Evolutionary conservation across 495 filamentous ascomycete genomes (phyloP).

Genomic region (Annulohypoxylon stygium): DNA sequence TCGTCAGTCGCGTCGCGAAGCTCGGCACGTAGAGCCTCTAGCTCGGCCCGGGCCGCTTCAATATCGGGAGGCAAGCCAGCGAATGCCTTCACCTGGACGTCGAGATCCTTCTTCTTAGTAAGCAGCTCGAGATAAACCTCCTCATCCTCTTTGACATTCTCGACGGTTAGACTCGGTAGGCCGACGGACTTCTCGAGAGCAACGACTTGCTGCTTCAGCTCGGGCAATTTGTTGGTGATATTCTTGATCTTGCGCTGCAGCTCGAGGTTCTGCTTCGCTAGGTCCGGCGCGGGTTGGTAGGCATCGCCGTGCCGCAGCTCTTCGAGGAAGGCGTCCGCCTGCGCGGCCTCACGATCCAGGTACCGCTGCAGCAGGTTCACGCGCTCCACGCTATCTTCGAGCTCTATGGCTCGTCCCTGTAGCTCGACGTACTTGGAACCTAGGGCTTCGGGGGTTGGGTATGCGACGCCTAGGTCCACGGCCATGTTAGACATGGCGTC

Average conservation of each 20-base stretch:
- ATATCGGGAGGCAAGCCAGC: constrained; percentile 77
- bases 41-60: constrained; percentile 72
- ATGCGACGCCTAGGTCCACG: constrained; percentile 49
- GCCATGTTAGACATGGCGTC: constrained; percentile 57
- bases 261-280: constrained; percentile 71
- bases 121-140: constrained; percentile 64
- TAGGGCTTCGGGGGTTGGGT: constrained; percentile 52
- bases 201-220: constrained; percentile 61
- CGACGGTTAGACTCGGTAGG: constrained; percentile 52
- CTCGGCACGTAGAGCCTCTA: constrained; percentile 73
- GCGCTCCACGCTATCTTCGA: constrained; percentile 60
- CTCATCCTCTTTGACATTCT: constrained; percentile 66
- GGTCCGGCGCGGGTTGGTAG: constrained; percentile 64
- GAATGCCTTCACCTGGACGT: constrained; percentile 70
- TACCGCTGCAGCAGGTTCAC: constrained; percentile 58
- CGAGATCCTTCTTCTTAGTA: constrained; percentile 66
- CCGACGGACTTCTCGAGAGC: constrained; percentile 48
- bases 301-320: constrained; percentile 55
- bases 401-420: constrained; percentile 51
- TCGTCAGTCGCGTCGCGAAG: constrained; percentile 67
- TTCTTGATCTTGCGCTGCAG: constrained; percentile 72
- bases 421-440: constrained; percentile 56
- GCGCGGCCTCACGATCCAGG: constrained; percentile 53
- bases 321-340: constrained; percentile 47
- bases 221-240: constrained; percentile 68